These are phyloP conservation scores for Mycocentrospora acerina DNA, from an alignment of 2,329 filamentous ascomycete genomes.

Conservation along the genomic window DNA sequence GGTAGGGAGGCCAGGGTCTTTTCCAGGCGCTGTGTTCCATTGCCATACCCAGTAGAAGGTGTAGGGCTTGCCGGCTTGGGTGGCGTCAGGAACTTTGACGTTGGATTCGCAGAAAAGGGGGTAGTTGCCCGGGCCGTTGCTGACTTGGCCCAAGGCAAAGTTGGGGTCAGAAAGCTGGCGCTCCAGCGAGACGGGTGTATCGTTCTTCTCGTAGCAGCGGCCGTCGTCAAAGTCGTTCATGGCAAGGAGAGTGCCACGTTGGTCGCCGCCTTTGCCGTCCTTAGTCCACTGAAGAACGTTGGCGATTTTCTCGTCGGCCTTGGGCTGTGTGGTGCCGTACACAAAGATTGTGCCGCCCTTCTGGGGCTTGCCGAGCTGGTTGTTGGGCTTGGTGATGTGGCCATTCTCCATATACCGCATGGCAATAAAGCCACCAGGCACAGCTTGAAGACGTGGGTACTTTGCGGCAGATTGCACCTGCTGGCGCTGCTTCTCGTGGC, in stretches of 20 bases:
- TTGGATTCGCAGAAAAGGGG: conserved; percentile 81
- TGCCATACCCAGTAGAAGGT: conserved; percentile 98
- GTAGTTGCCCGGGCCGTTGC: conserved; percentile 37
- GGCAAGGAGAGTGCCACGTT: conserved; percentile 72
- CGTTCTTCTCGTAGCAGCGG: conserved; percentile 81
- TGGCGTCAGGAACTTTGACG: conserved; percentile 69
- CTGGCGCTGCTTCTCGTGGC: conserved; percentile 63
- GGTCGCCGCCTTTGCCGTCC: conserved; percentile 78
- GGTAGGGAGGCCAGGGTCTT: conserved; percentile 44
- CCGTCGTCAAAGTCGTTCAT: conserved; percentile 86
- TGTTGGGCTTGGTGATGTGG: conserved; percentile 48
- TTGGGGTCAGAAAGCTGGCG: conserved; percentile 62
- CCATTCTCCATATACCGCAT: conserved; percentile 56
- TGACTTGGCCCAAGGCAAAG: conserved; percentile 52
- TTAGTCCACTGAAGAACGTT: conserved; percentile 78
- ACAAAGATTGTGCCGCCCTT: conserved; percentile 51
- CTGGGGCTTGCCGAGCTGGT: conserved; percentile 44
- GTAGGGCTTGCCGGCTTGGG: conserved; percentile 64
- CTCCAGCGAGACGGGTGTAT: conserved; percentile 54
- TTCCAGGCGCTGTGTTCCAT: conserved; percentile 57
- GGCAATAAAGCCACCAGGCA: conserved; percentile 50
- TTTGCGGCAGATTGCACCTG: conserved; percentile 52
- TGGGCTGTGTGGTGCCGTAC: conserved; percentile 52
- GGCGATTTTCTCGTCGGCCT: conserved; percentile 58
- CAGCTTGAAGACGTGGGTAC: conserved; percentile 64